These are phyloP conservation scores for Houttuynia cordata DNA, from an alignment of 164 flowering plant genomes.

Conservation along the genomic window DNA sequence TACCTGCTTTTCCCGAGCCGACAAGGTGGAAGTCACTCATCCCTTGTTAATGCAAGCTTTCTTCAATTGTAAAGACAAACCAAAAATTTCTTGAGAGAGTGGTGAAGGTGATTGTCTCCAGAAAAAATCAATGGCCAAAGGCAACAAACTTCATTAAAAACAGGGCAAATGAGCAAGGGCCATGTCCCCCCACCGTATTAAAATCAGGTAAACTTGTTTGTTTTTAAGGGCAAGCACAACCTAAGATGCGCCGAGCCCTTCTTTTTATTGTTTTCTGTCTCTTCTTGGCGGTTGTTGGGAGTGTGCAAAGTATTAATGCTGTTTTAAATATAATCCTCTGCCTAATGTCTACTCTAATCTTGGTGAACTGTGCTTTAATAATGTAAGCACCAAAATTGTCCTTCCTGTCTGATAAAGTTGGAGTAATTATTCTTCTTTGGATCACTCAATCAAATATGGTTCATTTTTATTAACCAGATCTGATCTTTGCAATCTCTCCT, in stretches of 20 bases:
- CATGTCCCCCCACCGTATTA: slow-evolving; percentile 1
- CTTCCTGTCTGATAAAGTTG: not conserved
- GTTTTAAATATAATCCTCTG: not conserved
- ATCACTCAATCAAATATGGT: not conserved
- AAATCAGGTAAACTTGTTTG: not conserved
- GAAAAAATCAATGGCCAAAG: not conserved
- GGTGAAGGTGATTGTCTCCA: not conserved
- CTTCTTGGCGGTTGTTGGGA: slow-evolving; percentile 11
- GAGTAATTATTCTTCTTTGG: not conserved
- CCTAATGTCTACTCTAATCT: not conserved
- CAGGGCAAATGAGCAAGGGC: not conserved
- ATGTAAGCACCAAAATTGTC: not conserved
- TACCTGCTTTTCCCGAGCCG: not conserved
- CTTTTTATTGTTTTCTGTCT: slow-evolving; percentile 1
- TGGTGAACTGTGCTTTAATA: not conserved
- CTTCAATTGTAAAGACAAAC: not conserved
- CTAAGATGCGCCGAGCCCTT: not conserved
- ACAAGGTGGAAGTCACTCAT: not conserved
- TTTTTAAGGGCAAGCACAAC: not conserved
- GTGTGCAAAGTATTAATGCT: not conserved
- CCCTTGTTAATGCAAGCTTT: not conserved
- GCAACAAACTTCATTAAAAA: not conserved
- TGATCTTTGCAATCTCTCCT: not conserved
- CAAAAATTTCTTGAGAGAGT: not conserved
- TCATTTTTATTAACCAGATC: not conserved